phyloP scores from a whole-genome alignment of 345 rosid species.

The Populus tremula region DNA sequence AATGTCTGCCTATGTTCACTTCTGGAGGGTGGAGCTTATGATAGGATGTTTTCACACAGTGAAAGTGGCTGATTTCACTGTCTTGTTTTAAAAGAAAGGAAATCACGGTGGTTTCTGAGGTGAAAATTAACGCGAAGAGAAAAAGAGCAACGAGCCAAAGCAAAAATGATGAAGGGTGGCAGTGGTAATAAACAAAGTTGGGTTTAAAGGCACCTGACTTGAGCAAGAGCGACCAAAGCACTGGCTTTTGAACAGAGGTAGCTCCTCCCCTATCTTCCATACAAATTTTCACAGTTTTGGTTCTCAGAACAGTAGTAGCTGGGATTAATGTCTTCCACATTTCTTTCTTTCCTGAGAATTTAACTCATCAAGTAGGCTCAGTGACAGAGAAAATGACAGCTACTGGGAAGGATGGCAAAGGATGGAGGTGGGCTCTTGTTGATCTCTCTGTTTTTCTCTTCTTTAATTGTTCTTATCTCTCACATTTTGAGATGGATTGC shows the following conservation, averaged over 20 bases:
- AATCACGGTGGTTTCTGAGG: too few species aligned
- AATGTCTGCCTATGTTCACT: too few species aligned
- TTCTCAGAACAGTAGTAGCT: neutral
- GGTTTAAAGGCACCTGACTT: neutral
- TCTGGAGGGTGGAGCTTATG: too few species aligned
- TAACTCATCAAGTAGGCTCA: neutral
- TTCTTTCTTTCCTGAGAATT: neutral
- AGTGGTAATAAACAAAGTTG: neutral
- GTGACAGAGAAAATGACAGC: conserved; percentile 30
- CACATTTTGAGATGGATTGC: conserved; percentile 28
- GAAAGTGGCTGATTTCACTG: too few species aligned
- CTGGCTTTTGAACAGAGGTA: neutral
- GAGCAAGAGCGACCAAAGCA: neutral
- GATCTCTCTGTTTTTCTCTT: neutral
- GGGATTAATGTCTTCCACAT: neutral
- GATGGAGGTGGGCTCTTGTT: conserved; percentile 33
- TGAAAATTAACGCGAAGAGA: neutral
- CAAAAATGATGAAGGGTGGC: neutral
- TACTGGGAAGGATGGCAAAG: conserved; percentile 25
- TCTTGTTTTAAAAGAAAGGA: too few species aligned
- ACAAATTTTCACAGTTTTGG: neutral
- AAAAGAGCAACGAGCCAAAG: neutral
- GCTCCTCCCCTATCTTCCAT: neutral
- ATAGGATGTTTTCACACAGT: too few species aligned
- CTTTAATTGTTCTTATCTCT: neutral